Evolutionary conservation across 2,329 filamentous ascomycete species (phyloP), one percentile per base, ranked within the genome.

Genomic region (Fusarium annulatum): DNA sequence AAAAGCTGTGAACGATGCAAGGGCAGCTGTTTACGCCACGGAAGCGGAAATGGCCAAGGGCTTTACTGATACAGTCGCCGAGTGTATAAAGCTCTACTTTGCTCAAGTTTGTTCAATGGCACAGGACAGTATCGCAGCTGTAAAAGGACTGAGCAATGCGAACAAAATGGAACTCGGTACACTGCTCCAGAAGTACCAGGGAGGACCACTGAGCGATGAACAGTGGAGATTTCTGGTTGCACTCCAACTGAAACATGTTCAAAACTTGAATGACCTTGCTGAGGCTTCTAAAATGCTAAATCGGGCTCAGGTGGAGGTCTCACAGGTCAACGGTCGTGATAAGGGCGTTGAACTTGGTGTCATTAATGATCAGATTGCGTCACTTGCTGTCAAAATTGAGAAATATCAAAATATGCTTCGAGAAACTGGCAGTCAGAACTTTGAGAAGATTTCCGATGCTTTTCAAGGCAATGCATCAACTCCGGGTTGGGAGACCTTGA

Each of bases 401-500:
- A 52, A 36, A 9, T 26, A 9, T 19, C 49, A 52, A 5, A 16
- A 8, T 7, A 52, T 38, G 7, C 18, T 52, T 10, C 49, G 23
- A 9, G 16, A 21, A 11, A 26, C 18, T 15, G n/a, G 49, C n/a
- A 3, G 9, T 4, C 33, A 16, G n/a, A 26, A 52, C 18, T 26
- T 16, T 15, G 33, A 52, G 6, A 19, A 9, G 3, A 21, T 15
- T 4, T 15, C 3, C 1, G 6, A 5, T 14, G 4, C 18, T 8
- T 36, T 26, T 1, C 12, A 15, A 51, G 48, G 30, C 8, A 34
- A 15, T 19, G 2, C 11, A 26, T 11, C 12, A 26, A 11, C 33
- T 9, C n/a, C 49, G 9, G n/a, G 33, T 1, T 52, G 33, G 49
- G 49, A 36, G 23, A 38, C 18, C 18, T 26, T 52, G 12, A 7